Conservation (phyloP, 805 yeast species). For the Saccharomycopsis malanga region DNA sequence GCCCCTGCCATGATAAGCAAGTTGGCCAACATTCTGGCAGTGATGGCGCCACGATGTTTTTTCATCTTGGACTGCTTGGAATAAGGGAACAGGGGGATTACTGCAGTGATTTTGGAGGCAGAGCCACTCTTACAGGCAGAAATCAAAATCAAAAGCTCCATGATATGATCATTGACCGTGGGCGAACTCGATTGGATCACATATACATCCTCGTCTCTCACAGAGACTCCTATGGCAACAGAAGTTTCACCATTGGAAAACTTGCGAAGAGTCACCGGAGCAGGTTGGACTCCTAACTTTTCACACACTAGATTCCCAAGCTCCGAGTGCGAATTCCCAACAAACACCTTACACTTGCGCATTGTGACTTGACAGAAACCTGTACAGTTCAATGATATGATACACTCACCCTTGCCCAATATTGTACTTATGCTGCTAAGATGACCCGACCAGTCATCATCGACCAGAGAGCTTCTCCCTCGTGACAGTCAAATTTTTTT, state of each 20-base stretch:
- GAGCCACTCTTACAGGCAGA: conserved; percentile 97
- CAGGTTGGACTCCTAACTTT: conserved; percentile 85
- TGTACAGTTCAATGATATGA: too few species aligned
- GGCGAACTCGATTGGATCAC: conserved; percentile 88
- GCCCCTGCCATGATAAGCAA: conserved; percentile 97
- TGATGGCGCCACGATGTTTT: conserved; percentile 96
- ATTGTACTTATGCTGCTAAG: too few species aligned
- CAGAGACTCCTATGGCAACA: conserved; percentile 89
- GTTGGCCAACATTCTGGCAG: conserved; percentile 97
- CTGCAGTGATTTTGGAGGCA: conserved; percentile 94
- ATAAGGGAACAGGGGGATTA: conserved; percentile 95
- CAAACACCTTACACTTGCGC: conserved; percentile 97
- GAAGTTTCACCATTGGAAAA: conserved; percentile 98
- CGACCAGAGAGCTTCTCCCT: too few species aligned
- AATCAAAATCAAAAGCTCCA: conserved; percentile 90
- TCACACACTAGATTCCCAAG: conserved; percentile 87
- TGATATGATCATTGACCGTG: conserved; percentile 83
- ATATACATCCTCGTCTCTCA: conserved; percentile 94
- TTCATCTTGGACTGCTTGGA: conserved; percentile 97
- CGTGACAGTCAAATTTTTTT: too few species aligned
- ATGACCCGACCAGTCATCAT: background rate
- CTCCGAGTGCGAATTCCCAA: conserved; percentile 95
- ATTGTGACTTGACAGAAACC: conserved; percentile 39
- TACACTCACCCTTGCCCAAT: too few species aligned
- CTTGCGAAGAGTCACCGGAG: conserved; percentile 84